phyloP scores from a whole-genome alignment of 345 rosid genomes.

The Corchorus olitorius region DNA sequence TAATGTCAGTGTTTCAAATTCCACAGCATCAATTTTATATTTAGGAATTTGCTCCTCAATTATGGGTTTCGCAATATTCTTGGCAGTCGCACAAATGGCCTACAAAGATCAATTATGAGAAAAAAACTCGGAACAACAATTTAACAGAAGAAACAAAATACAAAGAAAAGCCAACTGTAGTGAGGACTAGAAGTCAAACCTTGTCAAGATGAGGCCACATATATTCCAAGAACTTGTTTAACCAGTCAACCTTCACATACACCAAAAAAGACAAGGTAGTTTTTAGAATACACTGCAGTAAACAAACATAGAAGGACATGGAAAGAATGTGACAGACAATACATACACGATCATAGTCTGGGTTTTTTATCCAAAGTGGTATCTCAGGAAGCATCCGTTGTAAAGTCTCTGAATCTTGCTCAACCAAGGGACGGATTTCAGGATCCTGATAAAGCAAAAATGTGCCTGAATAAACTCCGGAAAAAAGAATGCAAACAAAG shows the following conservation, averaged over 20 bases:
- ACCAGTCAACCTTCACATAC: conserved; percentile 75
- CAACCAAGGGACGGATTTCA: conserved; percentile 59
- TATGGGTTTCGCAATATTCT: conserved; percentile 72
- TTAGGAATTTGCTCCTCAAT: conserved; percentile 92
- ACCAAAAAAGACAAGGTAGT: not conserved
- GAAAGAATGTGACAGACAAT: conserved; percentile 11
- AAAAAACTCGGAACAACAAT: conserved; percentile 13
- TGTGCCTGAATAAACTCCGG: not conserved
- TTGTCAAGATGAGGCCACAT: conserved; percentile 99
- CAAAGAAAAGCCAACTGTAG: not conserved
- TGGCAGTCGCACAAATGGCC: conserved; percentile 89
- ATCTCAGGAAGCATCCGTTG: conserved; percentile 90
- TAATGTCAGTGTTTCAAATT: conserved; percentile 78
- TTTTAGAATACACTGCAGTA: conserved; percentile 15
- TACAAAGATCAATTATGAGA: conserved; percentile 23
- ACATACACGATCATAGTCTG: conserved; percentile 91
- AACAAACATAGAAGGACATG: not conserved
- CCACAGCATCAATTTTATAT: conserved; percentile 89
- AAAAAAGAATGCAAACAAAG: not conserved
- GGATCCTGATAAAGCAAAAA: conserved; percentile 62
- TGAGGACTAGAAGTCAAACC: conserved; percentile 42
- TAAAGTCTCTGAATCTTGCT: conserved; percentile 74
- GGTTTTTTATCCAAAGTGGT: conserved; percentile 93
- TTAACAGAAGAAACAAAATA: conserved; percentile 12
- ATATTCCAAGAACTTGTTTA: conserved; percentile 68